Percentiles rank a stretch among this genome's conserved stretches.
Evolutionary conservation across 805 yeast species (phyloP).

Genomic region (Lachancea nothofagi): DNA sequence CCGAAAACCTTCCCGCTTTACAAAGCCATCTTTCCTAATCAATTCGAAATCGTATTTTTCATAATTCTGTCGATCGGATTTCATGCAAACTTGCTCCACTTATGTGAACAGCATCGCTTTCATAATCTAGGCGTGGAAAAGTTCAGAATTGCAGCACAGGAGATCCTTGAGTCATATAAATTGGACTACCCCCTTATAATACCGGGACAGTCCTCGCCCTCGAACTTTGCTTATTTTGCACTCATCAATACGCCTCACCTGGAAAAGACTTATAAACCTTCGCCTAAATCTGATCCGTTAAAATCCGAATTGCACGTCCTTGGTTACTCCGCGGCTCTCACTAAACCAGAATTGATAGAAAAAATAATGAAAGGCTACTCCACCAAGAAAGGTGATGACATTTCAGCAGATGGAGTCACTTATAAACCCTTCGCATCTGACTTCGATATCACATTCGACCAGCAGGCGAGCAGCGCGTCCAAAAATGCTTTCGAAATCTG

Average conservation of each 20-base stretch:
- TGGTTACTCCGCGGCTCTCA: slow-evolving; percentile 20
- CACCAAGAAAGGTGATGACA: slow-evolving; percentile 12
- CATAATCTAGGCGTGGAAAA: slow-evolving; percentile 59
- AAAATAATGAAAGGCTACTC: slow-evolving; percentile 28
- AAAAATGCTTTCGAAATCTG: slow-evolving; percentile 23
- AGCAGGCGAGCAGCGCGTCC: slow-evolving; percentile 1
- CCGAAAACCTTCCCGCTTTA: slow-evolving; percentile 32
- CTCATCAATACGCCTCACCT: slow-evolving; percentile 27
- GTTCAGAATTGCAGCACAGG: slow-evolving; percentile 62
- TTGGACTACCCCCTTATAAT: slow-evolving; percentile 17
- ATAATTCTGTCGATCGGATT: slow-evolving; percentile 82
- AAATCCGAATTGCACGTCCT: slow-evolving; percentile 21
- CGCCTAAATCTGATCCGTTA: slow-evolving; percentile 27
- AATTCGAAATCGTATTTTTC: slow-evolving; percentile 31
- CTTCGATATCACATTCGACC: slow-evolving; percentile 16
- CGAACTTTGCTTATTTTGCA: slow-evolving; percentile 25
- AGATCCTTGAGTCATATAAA: slow-evolving; percentile 41
- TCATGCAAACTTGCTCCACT: slow-evolving; percentile 81
- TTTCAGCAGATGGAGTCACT: slow-evolving; percentile 14
- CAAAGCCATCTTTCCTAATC: slow-evolving; percentile 29
- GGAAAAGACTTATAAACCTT: slow-evolving; percentile 27
- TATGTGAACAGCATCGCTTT: slow-evolving; percentile 64
- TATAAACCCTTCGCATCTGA: slow-evolving; percentile 17
- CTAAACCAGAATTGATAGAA: slow-evolving; percentile 11
- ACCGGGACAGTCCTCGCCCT: background rate